Evolutionary conservation across 2,329 filamentous ascomycete genomes (phyloP).

Genomic region (Trichoderma koningii): DNA sequence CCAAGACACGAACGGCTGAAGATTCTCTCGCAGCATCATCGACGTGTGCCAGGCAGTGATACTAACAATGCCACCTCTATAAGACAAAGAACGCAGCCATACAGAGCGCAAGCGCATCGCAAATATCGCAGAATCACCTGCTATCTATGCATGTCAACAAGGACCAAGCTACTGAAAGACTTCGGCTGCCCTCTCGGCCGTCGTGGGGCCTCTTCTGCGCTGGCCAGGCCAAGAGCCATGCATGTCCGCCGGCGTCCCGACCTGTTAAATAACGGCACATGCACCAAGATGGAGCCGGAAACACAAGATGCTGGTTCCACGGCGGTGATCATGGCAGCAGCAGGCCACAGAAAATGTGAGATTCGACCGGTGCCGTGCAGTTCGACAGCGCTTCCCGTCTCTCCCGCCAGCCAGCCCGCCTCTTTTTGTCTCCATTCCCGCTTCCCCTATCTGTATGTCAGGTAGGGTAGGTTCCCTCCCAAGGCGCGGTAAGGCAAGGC

Average conservation of each 20-base stretch:
- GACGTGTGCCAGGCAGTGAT: too few species aligned
- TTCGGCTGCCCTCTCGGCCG: constrained; percentile 16
- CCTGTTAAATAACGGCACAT: constrained; percentile 19
- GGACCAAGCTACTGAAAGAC: background rate
- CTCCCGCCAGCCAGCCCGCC: too few species aligned
- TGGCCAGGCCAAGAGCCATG: constrained; percentile 14
- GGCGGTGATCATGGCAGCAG: constrained; percentile 22
- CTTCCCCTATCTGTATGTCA: background rate
- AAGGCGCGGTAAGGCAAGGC: constrained; percentile 8
- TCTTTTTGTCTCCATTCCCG: background rate
- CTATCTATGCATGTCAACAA: constrained; percentile 23
- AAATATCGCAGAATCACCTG: background rate
- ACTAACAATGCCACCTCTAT: too few species aligned
- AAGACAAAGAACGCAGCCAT: too few species aligned
- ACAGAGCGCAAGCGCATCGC: background rate
- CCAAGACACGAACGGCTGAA: too few species aligned
- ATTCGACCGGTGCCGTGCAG: constrained; percentile 1
- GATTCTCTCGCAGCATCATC: too few species aligned
- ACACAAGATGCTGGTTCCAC: constrained; percentile 17
- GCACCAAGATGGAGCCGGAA: constrained; percentile 18
- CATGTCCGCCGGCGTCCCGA: constrained; percentile 5
- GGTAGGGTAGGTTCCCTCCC: background rate
- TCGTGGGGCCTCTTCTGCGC: constrained; percentile 21
- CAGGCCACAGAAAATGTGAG: constrained; percentile 7
- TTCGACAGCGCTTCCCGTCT: background rate